A percentile compares a stretch with the other conserved stretches of the same genome.
phyloP scores from a whole-genome alignment of 2,329 filamentous ascomycete genomes.

The Corynespora cassiicola region DNA sequence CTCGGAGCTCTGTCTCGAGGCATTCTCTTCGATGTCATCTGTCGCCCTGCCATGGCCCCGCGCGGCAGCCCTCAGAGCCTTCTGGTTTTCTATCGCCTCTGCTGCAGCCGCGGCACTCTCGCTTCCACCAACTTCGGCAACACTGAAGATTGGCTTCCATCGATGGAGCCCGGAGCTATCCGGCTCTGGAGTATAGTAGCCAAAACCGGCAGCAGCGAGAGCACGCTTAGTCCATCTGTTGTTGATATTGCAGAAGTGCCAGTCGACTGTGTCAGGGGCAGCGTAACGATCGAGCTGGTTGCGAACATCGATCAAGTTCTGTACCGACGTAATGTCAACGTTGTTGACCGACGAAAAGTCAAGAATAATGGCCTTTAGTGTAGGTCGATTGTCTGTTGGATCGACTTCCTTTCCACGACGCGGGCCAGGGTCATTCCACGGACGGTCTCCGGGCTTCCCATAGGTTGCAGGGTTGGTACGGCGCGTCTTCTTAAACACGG shows the following conservation, averaged over 20 bases:
- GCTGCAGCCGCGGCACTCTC: constrained; percentile 75
- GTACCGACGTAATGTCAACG: constrained; percentile 90
- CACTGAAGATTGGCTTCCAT: constrained; percentile 94
- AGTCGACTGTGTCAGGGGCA: constrained; percentile 82
- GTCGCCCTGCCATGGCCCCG: constrained; percentile 37
- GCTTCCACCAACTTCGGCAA: constrained; percentile 83
- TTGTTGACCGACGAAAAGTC: constrained; percentile 96
- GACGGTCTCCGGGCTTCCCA: constrained; percentile 68
- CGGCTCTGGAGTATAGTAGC: constrained; percentile 70
- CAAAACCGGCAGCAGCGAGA: constrained; percentile 88
- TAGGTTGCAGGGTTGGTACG: constrained; percentile 76
- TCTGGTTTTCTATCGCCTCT: constrained; percentile 68
- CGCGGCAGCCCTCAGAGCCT: constrained; percentile 55
- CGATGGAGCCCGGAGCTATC: constrained; percentile 64
- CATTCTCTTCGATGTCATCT: constrained; percentile 23
- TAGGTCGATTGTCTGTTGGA: constrained; percentile 63
- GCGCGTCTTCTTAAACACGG: constrained; percentile 67
- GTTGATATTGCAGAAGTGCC: constrained; percentile 92
- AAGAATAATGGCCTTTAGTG: constrained; percentile 85
- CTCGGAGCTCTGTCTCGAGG: constrained; percentile 21
- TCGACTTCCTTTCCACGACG: constrained; percentile 58
- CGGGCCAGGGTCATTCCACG: constrained; percentile 94
- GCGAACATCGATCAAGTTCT: constrained; percentile 91
- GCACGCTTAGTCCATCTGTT: constrained; percentile 96
- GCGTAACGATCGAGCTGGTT: constrained; percentile 94